Evolutionary conservation across 768 basidiomycete species (phyloP), one percentile per base, ranked within the genome.

Genomic region (Sporobolomyces phaffii): DNA sequence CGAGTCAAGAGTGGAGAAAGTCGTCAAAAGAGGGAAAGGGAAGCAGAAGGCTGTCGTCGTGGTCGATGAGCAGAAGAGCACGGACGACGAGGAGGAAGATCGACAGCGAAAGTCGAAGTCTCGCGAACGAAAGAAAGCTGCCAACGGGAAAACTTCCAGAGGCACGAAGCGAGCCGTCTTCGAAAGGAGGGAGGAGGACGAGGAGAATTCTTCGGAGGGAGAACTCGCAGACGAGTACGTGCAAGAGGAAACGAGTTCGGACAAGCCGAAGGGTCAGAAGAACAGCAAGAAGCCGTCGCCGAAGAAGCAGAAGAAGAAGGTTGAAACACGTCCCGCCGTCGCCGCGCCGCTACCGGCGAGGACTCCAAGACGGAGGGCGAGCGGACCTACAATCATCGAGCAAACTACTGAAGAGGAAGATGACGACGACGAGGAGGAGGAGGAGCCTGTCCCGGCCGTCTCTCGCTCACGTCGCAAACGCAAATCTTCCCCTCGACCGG

Each of bases 161-260:
- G 59, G n/a, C 26, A 60, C 49, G 45, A 34, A 44, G 34, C 20
- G 14, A 38, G 33, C n/a, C 45, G 44, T 10, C 24, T n/a, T n/a
- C n/a, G n/a, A n/a, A n/a, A n/a, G n/a, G n/a, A n/a, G n/a, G n/a
- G n/a, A n/a, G n/a, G n/a, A n/a, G n/a, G n/a, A n/a, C n/a, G 40
- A 44, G 54, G 54, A 57, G 54, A 33, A 34, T 31, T 22, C 50
- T 18, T 28, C 17, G 49, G 34, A 56, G 1, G 49, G 49, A 18
- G 53, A 29, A 11, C 11, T 20, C 40, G 38, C 22, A 28, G 58
- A 40, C 40, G 22, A 33, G 36, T 22, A 17, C 7, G 24, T 51
- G 24, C 9, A 49, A 11, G 52, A 53, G 11, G 54, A 70, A 50
- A 63, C 69, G 14, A 62, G 60, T 56, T 45, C 56, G 2, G 60